These are phyloP conservation scores for Marasmius fiardii DNA, from an alignment of 1,284 basidiomycete species.

Conservation along the genomic window DNA sequence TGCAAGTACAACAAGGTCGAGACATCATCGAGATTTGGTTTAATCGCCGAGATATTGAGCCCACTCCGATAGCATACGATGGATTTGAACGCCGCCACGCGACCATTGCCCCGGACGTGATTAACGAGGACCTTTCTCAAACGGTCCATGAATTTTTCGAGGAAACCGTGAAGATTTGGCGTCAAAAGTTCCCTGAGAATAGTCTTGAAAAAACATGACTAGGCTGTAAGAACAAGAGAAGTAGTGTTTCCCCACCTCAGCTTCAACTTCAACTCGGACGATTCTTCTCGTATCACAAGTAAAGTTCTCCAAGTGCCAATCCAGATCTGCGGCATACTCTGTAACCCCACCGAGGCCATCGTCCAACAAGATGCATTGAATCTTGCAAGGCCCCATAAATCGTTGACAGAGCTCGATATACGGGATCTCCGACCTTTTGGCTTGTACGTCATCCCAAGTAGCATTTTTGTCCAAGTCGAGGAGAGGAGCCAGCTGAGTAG, in stretches of 20 bases:
- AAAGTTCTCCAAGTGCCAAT: slow-evolving; percentile 44
- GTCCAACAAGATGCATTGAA: slow-evolving; percentile 66
- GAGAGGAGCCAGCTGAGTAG: slow-evolving; percentile 47
- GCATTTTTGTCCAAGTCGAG: slow-evolving; percentile 35
- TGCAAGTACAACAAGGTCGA: slow-evolving; percentile 28
- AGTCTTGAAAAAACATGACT: slow-evolving; percentile 33
- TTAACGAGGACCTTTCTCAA: slow-evolving; percentile 31
- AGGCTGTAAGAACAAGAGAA: background rate
- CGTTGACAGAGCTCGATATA: slow-evolving; percentile 55
- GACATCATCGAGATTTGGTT: slow-evolving; percentile 6
- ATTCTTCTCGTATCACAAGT: slow-evolving; percentile 56
- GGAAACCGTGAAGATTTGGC: slow-evolving; percentile 14
- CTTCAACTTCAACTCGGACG: slow-evolving; percentile 62
- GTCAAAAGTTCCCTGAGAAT: slow-evolving; percentile 22
- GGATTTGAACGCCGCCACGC: slow-evolving; percentile 72
- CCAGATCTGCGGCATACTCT: slow-evolving; percentile 46
- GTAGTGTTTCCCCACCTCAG: slow-evolving; percentile 45
- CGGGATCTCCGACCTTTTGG: slow-evolving; percentile 33
- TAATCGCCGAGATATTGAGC: slow-evolving; percentile 42
- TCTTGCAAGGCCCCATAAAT: slow-evolving; percentile 50
- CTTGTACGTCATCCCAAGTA: slow-evolving; percentile 60
- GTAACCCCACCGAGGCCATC: slow-evolving; percentile 56
- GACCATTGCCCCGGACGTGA: slow-evolving; percentile 35
- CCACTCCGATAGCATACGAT: slow-evolving; percentile 74
- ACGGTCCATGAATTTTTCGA: slow-evolving; percentile 22